phyloP scores from a whole-genome alignment of 129 eudicot species.

The Pseudognaphalium luteoalbum region DNA sequence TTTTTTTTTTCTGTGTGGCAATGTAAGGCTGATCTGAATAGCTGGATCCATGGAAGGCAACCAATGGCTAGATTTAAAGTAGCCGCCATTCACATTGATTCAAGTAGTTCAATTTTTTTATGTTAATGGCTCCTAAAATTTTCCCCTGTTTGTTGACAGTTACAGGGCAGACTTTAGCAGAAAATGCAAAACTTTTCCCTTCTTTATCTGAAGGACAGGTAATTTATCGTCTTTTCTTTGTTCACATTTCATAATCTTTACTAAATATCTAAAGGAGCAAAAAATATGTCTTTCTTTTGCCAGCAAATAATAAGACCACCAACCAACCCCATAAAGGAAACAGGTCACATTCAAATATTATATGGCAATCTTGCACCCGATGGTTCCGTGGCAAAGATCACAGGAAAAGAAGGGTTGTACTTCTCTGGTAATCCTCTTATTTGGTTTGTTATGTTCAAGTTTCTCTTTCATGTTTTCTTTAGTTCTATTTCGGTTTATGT shows the following conservation, averaged over 20 bases:
- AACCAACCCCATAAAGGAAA: conserved; percentile 88
- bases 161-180: conserved; percentile 89
- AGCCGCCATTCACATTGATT: not conserved
- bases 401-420: conserved; percentile 96
- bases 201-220: conserved; percentile 91
- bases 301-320: conserved; percentile 94
- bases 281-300: conserved; percentile 11
- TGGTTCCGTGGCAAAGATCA: conserved; percentile 97
- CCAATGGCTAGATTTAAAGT: too few species aligned
- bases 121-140: not conserved
- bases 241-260: not conserved
- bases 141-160: conserved; percentile 36
- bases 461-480: not conserved
- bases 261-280: not conserved
- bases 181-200: conserved; percentile 89
- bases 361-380: conserved; percentile 98
- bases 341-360: conserved; percentile 88
- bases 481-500: not conserved
- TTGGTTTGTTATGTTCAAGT: not conserved
- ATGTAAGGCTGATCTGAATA: too few species aligned
- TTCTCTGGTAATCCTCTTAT: conserved; percentile 29
- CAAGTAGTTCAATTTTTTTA: not conserved
- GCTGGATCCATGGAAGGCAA: too few species aligned
- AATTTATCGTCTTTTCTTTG: not conserved
- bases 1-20: too few species aligned